phyloP scores from a whole-genome alignment of 352 stramenopile species.

The Globisporangium abappressorium region DNA sequence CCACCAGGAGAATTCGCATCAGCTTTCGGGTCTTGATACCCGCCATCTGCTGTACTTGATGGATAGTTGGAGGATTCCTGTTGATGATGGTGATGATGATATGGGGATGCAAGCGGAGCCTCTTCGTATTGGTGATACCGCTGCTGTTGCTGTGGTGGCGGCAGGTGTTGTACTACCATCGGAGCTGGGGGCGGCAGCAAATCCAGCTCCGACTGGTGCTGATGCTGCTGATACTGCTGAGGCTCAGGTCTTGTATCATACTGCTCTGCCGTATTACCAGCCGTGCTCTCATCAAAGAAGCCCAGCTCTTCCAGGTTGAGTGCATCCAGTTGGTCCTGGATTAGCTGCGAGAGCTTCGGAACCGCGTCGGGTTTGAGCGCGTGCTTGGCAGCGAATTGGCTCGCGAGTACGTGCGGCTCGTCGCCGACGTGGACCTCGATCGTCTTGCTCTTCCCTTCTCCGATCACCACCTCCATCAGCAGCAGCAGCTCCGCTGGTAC shows the following conservation, averaged over 20 bases:
- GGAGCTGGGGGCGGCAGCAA: constrained; percentile 4
- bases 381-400: constrained; percentile 49
- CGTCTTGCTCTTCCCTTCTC: constrained; percentile 59
- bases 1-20: not conserved
- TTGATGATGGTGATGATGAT: not conserved
- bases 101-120: not conserved
- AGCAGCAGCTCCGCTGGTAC: constrained; percentile 50
- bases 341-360: constrained; percentile 49
- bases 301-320: constrained; percentile 19
- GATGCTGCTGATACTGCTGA: not conserved
- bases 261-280: not conserved
- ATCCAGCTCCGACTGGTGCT: not conserved
- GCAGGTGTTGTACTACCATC: not conserved
- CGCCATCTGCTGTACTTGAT: not conserved
- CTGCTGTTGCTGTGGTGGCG: not conserved
- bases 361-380: constrained; percentile 46
- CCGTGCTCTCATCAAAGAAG: not conserved
- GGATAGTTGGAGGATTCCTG: not conserved
- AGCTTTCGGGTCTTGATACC: not conserved
- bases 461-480: constrained; percentile 77
- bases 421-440: constrained; percentile 67
- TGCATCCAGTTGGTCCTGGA: constrained; percentile 52
- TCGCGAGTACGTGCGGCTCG: constrained; percentile 39
- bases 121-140: not conserved
- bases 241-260: not conserved